Evolutionary conservation across 1,284 basidiomycete genomes (phyloP), one percentile per base, ranked within the genome.

Genomic region (Heliocybe sulcata): DNA sequence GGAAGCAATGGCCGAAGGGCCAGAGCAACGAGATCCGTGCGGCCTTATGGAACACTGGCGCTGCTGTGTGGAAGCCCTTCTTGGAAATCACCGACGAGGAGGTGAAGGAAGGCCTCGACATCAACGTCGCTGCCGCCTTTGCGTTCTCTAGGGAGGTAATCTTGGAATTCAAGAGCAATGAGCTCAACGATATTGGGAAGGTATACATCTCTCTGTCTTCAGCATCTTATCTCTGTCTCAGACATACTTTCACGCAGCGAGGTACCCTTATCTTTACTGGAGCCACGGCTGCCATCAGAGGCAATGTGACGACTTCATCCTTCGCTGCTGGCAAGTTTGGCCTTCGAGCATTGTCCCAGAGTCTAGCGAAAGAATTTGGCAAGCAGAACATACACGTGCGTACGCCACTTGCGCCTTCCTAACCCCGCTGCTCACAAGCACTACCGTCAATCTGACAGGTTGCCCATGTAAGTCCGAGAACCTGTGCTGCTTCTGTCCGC

Each of bases 251-350:
- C 27, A 12, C 16, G 11, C 25, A 49, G 64, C 73, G 79, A 12
- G 89, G 89, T 11, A 82, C 85, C 1, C 68, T 92, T 51, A 77
- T 92, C 33, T 88, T 91, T 66, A 92, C 90, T 0, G 89, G 89
- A 2, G 89, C 90, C 11, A 91, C 89, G 14, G 80, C 85, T 0
- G 77, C 81, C 52, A 57, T 79, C 51, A 72, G 89, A 57, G 89
- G 89, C 0, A 88, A 87, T 57, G 67, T 71, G 8, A 72, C 69
- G 1, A 90, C 87, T 0, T 83, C 83, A 52, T 78, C 76, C 1
- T 88, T 92, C 59, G 75, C 87, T 2, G 81, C 82, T 2, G 81
- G 82, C 1, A 92, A 91, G 69, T 80, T 80, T 56, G 88, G 78
- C 1, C 56, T 82, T 57, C 72, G 89, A 31, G 83, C 83, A 0